These are phyloP conservation scores for Trichomonas tenax DNA, from an alignment of 208 protist genomes.

Conservation along the genomic window DNA sequence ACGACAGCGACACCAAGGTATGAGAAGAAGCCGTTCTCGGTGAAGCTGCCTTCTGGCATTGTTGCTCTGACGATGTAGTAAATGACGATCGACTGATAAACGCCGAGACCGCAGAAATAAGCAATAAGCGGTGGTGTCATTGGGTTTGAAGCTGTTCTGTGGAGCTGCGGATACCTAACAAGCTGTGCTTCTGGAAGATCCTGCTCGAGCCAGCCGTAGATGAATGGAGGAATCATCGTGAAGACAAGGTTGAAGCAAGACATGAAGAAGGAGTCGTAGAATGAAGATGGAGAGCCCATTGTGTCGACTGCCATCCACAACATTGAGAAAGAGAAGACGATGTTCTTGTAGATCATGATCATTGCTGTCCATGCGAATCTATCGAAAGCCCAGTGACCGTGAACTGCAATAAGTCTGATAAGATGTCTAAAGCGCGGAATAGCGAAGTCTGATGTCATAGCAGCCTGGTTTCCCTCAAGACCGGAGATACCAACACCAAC, in stretches of 20 bases:
- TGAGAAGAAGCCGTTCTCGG: neutral
- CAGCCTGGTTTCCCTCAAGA: slow-evolving; percentile 35
- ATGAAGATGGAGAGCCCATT: neutral
- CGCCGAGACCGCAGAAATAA: neutral
- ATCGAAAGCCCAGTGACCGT: slow-evolving; percentile 32
- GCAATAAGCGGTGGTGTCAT: neutral
- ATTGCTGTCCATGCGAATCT: slow-evolving; percentile 14
- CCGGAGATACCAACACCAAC: slow-evolving; percentile 43
- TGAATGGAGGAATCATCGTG: neutral
- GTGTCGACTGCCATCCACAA: neutral
- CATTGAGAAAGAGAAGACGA: neutral
- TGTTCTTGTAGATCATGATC: slow-evolving; percentile 18
- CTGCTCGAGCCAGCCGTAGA: neutral
- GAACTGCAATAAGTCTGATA: slow-evolving; percentile 30
- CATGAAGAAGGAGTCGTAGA: neutral
- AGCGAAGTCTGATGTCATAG: slow-evolving; percentile 33
- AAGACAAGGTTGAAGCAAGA: slow-evolving; percentile 10
- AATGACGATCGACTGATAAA: neutral
- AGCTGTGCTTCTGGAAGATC: neutral
- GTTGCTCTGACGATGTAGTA: neutral
- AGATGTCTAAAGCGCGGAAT: slow-evolving; percentile 35
- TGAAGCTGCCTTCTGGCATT: neutral
- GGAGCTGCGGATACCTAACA: neutral
- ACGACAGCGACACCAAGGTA: neutral
- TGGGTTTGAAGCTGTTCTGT: neutral